Conservation (phyloP, 495 filamentous ascomycete species). For the Friedmanniomyces endolithicus region DNA sequence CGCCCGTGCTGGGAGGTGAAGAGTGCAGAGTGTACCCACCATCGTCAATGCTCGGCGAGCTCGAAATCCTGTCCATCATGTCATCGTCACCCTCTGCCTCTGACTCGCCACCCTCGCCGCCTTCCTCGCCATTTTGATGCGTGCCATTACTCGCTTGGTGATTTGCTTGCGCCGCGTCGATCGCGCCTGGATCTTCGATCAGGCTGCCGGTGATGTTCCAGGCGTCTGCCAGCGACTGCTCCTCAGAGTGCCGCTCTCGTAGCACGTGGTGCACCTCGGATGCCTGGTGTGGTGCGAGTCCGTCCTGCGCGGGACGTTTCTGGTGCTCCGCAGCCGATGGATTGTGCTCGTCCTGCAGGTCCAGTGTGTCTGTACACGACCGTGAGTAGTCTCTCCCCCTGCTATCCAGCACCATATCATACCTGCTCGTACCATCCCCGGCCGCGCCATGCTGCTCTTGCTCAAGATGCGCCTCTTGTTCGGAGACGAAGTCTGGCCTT, state of each 20-base stretch:
- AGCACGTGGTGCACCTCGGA: conserved; percentile 65
- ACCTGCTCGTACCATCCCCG: conserved; percentile 71
- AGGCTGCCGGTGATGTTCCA: conserved; percentile 41
- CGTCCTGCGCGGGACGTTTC: conserved; percentile 44
- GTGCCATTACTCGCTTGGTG: conserved; percentile 17
- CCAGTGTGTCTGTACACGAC: conserved; percentile 64
- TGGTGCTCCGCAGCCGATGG: conserved; percentile 74
- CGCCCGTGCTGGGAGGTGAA: conserved; percentile 16
- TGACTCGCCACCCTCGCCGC: conserved; percentile 56
- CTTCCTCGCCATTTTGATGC: conserved; percentile 35
- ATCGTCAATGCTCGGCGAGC: conserved; percentile 96
- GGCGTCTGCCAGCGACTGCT: conserved; percentile 39
- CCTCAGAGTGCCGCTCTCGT: conserved; percentile 54
- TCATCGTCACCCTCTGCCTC: conserved; percentile 78
- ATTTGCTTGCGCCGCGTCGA: conserved; percentile 20
- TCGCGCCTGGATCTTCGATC: conserved; percentile 31
- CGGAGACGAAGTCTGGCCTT: background rate
- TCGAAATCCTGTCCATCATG: conserved; percentile 92
- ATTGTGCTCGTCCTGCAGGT: conserved; percentile 72
- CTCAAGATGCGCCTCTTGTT: background rate
- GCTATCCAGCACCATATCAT: conserved; percentile 26
- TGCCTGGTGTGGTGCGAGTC: conserved; percentile 71
- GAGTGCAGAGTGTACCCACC: conserved; percentile 51
- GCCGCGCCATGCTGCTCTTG: conserved; percentile 48
- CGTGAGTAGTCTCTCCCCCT: conserved; percentile 18